A percentile compares a stretch with the other conserved stretches of the same genome.
These are phyloP conservation scores for Neurospora sp. DNA, from an alignment of 495 filamentous ascomycete genomes.

Conservation along the genomic window DNA sequence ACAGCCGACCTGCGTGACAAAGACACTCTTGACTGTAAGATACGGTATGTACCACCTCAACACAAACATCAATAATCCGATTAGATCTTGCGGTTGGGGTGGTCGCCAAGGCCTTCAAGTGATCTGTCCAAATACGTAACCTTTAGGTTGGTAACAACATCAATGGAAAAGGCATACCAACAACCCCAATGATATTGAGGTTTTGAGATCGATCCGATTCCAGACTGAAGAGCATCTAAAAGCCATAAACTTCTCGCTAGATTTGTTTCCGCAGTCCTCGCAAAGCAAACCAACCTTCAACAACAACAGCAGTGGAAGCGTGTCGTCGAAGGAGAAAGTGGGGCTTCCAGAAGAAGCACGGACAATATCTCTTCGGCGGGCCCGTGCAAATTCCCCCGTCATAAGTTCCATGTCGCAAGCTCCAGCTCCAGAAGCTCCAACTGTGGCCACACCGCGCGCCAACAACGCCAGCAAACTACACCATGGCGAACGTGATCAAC, in stretches of 20 bases:
- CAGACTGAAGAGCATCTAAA: background rate
- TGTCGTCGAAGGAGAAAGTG: background rate
- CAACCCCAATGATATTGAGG: background rate
- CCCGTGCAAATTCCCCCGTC: background rate
- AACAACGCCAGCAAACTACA: conserved; percentile 8
- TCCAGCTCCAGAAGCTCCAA: background rate
- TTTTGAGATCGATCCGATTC: background rate
- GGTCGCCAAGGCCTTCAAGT: background rate
- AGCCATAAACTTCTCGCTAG: background rate
- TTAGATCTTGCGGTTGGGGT: background rate
- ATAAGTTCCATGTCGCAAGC: background rate
- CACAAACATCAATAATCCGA: background rate
- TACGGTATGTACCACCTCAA: background rate
- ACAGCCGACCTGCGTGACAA: background rate
- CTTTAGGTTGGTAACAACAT: background rate
- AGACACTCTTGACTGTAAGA: background rate
- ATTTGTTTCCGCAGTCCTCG: background rate
- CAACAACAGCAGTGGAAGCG: background rate
- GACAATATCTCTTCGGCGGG: background rate
- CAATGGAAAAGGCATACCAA: background rate
- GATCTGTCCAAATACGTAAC: background rate
- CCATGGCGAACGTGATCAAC: conserved; percentile 61
- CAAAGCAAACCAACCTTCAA: background rate
- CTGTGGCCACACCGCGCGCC: conserved; percentile 3
- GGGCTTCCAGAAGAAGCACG: background rate